Evolutionary conservation across 768 basidiomycete species (phyloP).

Genomic region (Phylloporus sp.): DNA sequence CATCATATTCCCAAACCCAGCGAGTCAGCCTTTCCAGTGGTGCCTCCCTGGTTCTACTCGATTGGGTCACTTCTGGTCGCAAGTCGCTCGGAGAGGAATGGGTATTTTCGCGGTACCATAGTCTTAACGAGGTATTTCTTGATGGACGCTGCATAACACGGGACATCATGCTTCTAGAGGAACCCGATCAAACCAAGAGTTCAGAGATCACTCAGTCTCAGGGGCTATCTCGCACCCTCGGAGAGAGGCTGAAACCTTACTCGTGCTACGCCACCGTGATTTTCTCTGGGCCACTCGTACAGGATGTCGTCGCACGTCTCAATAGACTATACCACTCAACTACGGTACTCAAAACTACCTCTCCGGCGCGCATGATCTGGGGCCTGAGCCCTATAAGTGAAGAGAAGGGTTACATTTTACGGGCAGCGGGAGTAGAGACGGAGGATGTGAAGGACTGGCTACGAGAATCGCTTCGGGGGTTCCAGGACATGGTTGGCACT

Average conservation of each 20-base stretch:
- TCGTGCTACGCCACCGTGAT: slow-evolving; percentile 87
- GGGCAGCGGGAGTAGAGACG: slow-evolving; percentile 73
- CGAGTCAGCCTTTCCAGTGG: slow-evolving; percentile 60
- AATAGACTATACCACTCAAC: slow-evolving; percentile 46
- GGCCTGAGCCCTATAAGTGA: slow-evolving; percentile 60
- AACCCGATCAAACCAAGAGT: slow-evolving; percentile 17
- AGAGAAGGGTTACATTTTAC: slow-evolving; percentile 53
- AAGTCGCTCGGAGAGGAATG: slow-evolving; percentile 83
- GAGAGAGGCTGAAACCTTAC: slow-evolving; percentile 70
- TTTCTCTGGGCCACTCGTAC: slow-evolving; percentile 66
- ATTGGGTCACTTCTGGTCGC: slow-evolving; percentile 91
- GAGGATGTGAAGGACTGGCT: slow-evolving; percentile 76
- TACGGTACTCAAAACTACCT: slow-evolving; percentile 53
- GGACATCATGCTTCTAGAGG: slow-evolving; percentile 76
- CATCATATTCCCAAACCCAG: slow-evolving; percentile 82
- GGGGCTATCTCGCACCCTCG: slow-evolving; percentile 45
- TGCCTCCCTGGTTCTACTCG: slow-evolving; percentile 71
- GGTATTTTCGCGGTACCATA: slow-evolving; percentile 82
- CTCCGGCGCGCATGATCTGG: slow-evolving; percentile 74
- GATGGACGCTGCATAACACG: slow-evolving; percentile 63
- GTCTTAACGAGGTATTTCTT: slow-evolving; percentile 77
- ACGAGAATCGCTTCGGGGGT: slow-evolving; percentile 43
- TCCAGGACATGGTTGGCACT: slow-evolving; percentile 54
- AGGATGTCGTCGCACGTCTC: slow-evolving; percentile 46
- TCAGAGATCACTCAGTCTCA: slow-evolving; percentile 8